Percentiles rank a stretch among this genome's conserved stretches.
phyloP scores from a whole-genome alignment of 306 rosid species.

The Cyamopsis tetragonoloba region DNA sequence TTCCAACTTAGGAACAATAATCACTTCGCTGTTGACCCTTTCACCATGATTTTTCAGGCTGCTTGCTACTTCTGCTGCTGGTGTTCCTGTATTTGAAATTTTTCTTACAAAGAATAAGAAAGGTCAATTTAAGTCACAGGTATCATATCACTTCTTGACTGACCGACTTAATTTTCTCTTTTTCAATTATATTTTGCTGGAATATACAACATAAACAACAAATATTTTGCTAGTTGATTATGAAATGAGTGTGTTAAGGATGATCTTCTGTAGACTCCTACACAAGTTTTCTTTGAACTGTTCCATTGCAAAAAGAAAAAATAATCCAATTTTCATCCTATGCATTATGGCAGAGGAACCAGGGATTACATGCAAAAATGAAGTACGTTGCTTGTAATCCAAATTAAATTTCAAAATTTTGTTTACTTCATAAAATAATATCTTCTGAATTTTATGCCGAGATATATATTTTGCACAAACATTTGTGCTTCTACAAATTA shows the following conservation, averaged over 20 bases:
- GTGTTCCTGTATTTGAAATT: slow-evolving; percentile 5
- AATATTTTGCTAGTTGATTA: background rate
- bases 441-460: background rate
- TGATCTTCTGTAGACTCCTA: background rate
- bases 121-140: slow-evolving; percentile 7
- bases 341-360: background rate
- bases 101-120: background rate
- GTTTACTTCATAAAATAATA: background rate
- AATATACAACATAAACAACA: background rate
- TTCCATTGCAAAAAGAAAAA: background rate
- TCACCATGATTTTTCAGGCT: background rate
- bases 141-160: background rate
- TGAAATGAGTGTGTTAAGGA: background rate
- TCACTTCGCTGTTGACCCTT: background rate
- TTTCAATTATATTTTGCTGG: background rate
- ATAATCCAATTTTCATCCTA: background rate
- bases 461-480: background rate
- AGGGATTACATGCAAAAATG: background rate
- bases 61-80: background rate
- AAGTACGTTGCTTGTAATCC: background rate
- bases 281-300: background rate
- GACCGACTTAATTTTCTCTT: background rate
- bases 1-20: background rate
- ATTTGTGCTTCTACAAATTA: background rate
- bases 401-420: background rate